A percentile compares a stretch with the other conserved stretches of the same genome.
These are phyloP conservation scores for Ogataea hybrid DNA, from an alignment of 1,139 yeast species.

Conservation along the genomic window DNA sequence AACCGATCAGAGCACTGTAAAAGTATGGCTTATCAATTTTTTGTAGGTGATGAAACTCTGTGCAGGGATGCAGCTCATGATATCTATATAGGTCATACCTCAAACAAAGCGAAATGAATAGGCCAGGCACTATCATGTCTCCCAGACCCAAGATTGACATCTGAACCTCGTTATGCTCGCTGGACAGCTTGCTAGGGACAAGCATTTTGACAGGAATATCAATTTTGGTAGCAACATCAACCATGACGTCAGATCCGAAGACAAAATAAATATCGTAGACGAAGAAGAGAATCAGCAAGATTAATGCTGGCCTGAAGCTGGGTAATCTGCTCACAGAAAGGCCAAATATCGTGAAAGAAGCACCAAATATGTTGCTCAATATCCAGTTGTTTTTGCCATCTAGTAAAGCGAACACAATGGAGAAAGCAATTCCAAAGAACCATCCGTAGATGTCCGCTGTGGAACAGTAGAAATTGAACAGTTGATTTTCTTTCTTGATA, in stretches of 20 bases:
- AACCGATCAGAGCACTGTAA: constrained; percentile 41
- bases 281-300: constrained; percentile 50
- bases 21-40: constrained; percentile 47
- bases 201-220: constrained; percentile 57
- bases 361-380: constrained; percentile 37
- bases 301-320: constrained; percentile 43
- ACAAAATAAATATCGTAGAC: constrained; percentile 67
- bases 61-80: constrained; percentile 33
- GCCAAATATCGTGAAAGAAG: constrained; percentile 39
- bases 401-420: constrained; percentile 28
- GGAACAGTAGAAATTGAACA: constrained; percentile 37
- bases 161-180: constrained; percentile 18
- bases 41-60: constrained; percentile 41
- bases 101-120: constrained; percentile 46
- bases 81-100: constrained; percentile 46
- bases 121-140: constrained; percentile 59
- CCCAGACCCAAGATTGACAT: constrained; percentile 53
- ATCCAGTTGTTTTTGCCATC: constrained; percentile 37
- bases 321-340: constrained; percentile 35
- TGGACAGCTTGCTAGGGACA: constrained; percentile 39
- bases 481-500: constrained; percentile 33
- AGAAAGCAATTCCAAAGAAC: constrained; percentile 26
- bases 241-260: constrained; percentile 61
- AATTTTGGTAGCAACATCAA: constrained; percentile 54
- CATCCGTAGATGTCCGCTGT: constrained; percentile 33